A percentile compares a stretch with the other conserved stretches of the same genome.
These are phyloP conservation scores for Neocucurbitaria cava DNA, from an alignment of 2,329 filamentous ascomycete genomes.

Conservation along the genomic window DNA sequence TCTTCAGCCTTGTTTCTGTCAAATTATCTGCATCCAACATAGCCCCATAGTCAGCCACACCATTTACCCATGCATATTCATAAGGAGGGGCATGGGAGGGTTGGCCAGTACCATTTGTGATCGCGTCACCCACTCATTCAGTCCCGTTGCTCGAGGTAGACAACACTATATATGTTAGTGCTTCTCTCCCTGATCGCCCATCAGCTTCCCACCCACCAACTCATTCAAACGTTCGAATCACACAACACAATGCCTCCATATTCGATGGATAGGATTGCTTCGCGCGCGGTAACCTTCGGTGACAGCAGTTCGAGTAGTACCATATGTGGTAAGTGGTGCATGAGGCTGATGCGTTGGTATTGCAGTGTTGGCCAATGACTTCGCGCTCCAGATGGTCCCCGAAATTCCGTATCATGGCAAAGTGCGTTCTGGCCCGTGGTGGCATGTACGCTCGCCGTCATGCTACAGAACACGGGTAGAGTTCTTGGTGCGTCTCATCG, in stretches of 20 bases:
- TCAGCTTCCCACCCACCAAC: not conserved
- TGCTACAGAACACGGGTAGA: constrained; percentile 5
- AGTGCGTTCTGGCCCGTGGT: constrained; percentile 10
- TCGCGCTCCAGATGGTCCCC: not conserved
- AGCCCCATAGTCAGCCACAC: not conserved
- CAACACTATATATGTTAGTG: too few species aligned
- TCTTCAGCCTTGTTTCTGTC: not conserved
- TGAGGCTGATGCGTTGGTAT: not conserved
- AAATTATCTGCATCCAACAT: not conserved
- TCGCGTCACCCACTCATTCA: too few species aligned
- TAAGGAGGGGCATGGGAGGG: not conserved
- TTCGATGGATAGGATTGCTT: not conserved
- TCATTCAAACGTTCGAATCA: not conserved
- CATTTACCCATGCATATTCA: not conserved
- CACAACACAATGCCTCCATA: not conserved
- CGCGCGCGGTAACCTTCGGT: not conserved
- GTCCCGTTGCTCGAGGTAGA: too few species aligned
- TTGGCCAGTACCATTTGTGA: not conserved
- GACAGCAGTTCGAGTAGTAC: not conserved
- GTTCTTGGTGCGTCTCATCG: not conserved
- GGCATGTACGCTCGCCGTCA: constrained; percentile 1
- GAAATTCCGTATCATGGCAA: constrained; percentile 3
- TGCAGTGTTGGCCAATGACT: not conserved
- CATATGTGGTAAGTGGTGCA: not conserved
- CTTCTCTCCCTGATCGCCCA: too few species aligned